Base-by-base conservation (phyloP, 768 basidiomycete genomes). In the Lepiota venenata region DNA sequence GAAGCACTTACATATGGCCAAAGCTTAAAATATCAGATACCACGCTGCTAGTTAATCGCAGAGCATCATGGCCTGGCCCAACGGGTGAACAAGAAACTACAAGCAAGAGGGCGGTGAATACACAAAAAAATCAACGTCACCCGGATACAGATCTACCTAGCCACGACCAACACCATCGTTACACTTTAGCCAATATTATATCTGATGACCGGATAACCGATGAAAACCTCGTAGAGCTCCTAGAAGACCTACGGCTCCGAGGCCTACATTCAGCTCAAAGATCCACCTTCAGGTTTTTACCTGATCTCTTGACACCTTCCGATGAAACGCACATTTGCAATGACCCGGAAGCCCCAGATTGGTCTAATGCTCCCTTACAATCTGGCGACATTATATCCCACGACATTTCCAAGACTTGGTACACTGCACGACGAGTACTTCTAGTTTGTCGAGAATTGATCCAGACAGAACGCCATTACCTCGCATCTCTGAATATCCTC, bases 401-500 rank as follows among this genome's bases (percentile, higher is more conserved):
- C 4, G 40, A 52, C 29, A 35, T 43, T 15, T 36, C 42, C 50
- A 52, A 52, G 18, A 18, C 67, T 1, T 76, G 74, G 74, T 67
- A 64, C 42, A 61, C 66, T 12, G 72, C 74, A 18, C 70, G 72
- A 40, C 69, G 68, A 40, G 70, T 68, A 7, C 60, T 76, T 4
- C 59, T 76, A 8, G 66, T 69, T 16, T 75, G 72, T 45, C 66
- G 74, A n/a, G 75, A 76, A 60, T 58, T 75, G 16, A 65, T 75
- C 35, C 69, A 70, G 39, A 77, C 75, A 4, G 75, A 77, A 56
- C 70, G 74, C n/a, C 71, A 72, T 46, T 77, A 76, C 48, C 67
- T 74, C 22, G 48, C 64, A 7, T 70, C 73, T 11, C 61, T 77
- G 39, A 67, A 62, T n/a, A 53, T 50, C 9, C 65, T 76, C 20